Evolutionary conservation across 352 stramenopile species (phyloP).

Genomic region (Chrysophaeum taylorii): DNA sequence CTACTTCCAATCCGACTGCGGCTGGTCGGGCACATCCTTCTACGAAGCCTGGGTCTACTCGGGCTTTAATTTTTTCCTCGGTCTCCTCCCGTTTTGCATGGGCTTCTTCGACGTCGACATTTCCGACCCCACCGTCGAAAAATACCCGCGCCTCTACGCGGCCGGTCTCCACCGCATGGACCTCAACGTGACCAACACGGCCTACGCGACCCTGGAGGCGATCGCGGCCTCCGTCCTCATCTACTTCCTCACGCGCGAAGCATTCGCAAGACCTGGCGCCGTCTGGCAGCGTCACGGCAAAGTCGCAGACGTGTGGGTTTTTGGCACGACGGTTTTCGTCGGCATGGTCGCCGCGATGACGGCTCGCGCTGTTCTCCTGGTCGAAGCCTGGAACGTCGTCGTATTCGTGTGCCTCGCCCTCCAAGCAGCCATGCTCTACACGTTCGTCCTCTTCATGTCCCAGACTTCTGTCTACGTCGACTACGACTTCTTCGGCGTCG

Average conservation of each 20-base stretch:
- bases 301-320: background rate
- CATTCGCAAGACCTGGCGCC: background rate
- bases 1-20: conserved; percentile 78
- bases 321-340: conserved; percentile 12
- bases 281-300: background rate
- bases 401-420: background rate
- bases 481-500: conserved; percentile 11
- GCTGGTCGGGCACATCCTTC: conserved; percentile 26
- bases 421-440: background rate
- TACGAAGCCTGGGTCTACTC: conserved; percentile 30
- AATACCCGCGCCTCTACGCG: conserved; percentile 24
- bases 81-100: conserved; percentile 30
- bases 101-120: conserved; percentile 35
- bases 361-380: background rate
- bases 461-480: conserved; percentile 10
- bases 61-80: conserved; percentile 38
- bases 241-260: background rate
- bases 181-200: conserved; percentile 23
- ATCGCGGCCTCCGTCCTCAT: background rate
- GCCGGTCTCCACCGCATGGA: conserved; percentile 26
- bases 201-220: conserved; percentile 4
- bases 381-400: background rate
- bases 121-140: conserved; percentile 17
- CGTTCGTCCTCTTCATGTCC: conserved; percentile 17
- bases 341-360: conserved; percentile 1